phyloP scores from a whole-genome alignment of 371 early-diverging fungal genomes.

The Mortierella polycephala region DNA sequence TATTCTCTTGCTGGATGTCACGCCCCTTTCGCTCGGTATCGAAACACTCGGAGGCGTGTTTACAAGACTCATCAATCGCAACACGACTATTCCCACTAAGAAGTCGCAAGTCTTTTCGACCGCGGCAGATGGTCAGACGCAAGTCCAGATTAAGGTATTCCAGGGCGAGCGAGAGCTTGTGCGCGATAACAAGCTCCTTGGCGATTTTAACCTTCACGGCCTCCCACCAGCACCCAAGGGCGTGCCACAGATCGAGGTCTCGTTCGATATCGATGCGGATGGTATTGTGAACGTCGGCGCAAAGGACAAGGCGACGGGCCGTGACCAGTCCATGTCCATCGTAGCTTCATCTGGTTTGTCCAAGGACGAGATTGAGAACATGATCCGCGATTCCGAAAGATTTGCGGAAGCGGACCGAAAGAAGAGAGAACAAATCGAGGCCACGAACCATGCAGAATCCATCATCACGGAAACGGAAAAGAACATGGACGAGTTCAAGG shows the following conservation, averaged over 20 bases:
- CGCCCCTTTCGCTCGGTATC: constrained; percentile 98
- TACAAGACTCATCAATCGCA: constrained; percentile 96
- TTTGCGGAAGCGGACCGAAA: constrained; percentile 92
- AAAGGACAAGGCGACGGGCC: constrained; percentile 96
- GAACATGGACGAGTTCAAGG: constrained; percentile 94
- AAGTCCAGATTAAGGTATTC: constrained; percentile 97
- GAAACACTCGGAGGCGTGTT: constrained; percentile 98
- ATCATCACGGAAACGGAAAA: constrained; percentile 93
- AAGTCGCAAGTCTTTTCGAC: constrained; percentile 99
- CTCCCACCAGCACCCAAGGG: constrained; percentile 94
- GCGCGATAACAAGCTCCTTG: constrained; percentile 97
- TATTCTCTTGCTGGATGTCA: constrained; percentile 97
- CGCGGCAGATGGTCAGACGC: constrained; percentile 98
- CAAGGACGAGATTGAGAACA: constrained; percentile 95
- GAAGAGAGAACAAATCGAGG: constrained; percentile 94
- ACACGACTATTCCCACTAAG: constrained; percentile 99
- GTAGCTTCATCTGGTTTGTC: constrained; percentile 97
- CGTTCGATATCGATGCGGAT: constrained; percentile 99
- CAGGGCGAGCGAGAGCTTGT: constrained; percentile 99
- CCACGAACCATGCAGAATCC: constrained; percentile 92
- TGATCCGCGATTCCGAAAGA: constrained; percentile 94
- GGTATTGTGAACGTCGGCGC: constrained; percentile 99
- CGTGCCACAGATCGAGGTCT: constrained; percentile 94
- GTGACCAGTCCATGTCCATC: constrained; percentile 96
- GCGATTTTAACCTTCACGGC: constrained; percentile 94